Evolutionary conservation across 441 rosid genomes (phyloP).

Genomic region (Gossypium lobatum): DNA sequence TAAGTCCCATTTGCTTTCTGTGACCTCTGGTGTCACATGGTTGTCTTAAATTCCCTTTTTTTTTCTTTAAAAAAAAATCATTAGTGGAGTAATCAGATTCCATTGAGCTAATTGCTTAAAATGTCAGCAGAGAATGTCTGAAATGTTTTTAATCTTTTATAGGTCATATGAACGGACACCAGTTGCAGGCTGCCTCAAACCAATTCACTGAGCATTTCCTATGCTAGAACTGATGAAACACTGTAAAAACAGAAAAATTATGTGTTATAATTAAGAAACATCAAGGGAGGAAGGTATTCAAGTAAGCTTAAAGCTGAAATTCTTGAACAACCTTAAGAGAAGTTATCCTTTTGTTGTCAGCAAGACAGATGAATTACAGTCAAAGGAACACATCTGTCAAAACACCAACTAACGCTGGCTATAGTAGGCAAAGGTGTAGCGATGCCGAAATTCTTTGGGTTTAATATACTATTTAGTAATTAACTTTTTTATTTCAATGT

Average conservation of each 20-base stretch:
- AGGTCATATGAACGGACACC: background rate
- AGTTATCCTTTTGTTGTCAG: background rate
- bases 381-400: background rate
- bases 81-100: slow-evolving; percentile 14
- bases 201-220: background rate
- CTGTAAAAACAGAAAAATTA: background rate
- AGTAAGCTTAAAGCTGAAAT: background rate
- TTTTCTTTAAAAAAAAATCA: background rate
- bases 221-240: background rate
- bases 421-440: slow-evolving; percentile 66
- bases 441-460: slow-evolving; percentile 71
- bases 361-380: slow-evolving; percentile 1
- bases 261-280: background rate
- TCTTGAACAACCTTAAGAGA: background rate
- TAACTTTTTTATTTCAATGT: no score
- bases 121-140: background rate
- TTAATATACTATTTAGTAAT: no score
- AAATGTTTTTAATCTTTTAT: background rate
- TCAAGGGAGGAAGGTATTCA: background rate
- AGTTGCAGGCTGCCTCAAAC: background rate
- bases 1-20: background rate
- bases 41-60: background rate
- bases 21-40: background rate
- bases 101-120: background rate
- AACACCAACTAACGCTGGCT: slow-evolving; percentile 68